Evolutionary conservation across 192 early-diverging fungal genomes (phyloP), one percentile per base, ranked within the genome.

Genomic region (Pecoramyces ruminantium): DNA sequence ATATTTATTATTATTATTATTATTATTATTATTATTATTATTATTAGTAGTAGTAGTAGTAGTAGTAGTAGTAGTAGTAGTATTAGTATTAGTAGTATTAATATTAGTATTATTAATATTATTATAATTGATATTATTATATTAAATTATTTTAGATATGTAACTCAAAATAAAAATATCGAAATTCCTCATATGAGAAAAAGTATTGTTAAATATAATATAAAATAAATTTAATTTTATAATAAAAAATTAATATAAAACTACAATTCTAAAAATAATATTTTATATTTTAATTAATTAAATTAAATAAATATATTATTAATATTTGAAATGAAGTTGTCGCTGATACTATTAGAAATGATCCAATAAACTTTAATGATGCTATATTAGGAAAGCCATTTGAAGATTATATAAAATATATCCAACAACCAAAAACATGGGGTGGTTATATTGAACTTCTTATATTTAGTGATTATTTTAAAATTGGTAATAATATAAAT

Each of bases 381-480:
- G 90, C 87, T 12, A 83, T 93, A 17, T 86, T 95, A 13, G 94
- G 93, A 0, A 79, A 80, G n/a, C 77, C 84, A 5, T 77, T 84
- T 27, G 81, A 87, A 28, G 86, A 88, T 25, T 95, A 95, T 83
- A 83, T 86, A 29, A 77, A 86, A 0, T 95, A 93, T 93, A 95
- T 95, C 79, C 77, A 83, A 81, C 83, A 84, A 39, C 78, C 84
- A 29, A 86, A 88, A 29, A 88, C 88, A 78, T 95, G 94, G 94
- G 94, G 94, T 81, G 86, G 86, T 30, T 86, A 83, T n/a, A 83
- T 89, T 58, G 87, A 86, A 58, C 80, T 30, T 27, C 83, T 93
- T 25, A 92, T 95, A n/a, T 93, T 95, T 79, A 88, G 92, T 13
- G 83, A 87, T 15, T 85, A 92, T 80, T 94, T 86, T 83, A 82